Evolutionary conservation across 2,329 filamentous ascomycete genomes (phyloP).

Genomic region (Mollisia scopiformis): DNA sequence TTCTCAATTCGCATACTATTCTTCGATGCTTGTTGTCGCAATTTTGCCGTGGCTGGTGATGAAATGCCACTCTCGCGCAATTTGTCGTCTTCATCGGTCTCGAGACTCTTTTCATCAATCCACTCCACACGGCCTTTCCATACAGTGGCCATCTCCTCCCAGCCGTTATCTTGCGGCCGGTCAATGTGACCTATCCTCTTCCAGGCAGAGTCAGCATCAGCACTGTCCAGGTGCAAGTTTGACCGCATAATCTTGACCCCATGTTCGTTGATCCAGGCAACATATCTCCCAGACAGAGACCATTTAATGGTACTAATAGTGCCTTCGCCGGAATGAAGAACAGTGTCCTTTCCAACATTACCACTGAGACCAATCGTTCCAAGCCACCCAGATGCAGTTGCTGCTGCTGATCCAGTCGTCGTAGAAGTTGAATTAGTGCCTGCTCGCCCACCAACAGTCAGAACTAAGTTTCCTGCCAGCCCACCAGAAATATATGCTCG

Average conservation of each 20-base stretch:
- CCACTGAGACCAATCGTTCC: conserved; percentile 81
- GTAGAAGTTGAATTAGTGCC: conserved; percentile 84
- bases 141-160: conserved; percentile 95
- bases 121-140: conserved; percentile 94
- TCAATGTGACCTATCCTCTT: conserved; percentile 92
- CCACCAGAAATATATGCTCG: conserved; percentile 90
- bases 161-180: conserved; percentile 80
- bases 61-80: conserved; percentile 31
- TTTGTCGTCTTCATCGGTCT: conserved; percentile 65
- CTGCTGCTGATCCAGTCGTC: conserved; percentile 80
- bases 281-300: conserved; percentile 90
- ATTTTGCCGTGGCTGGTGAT: conserved; percentile 50
- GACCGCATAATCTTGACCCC: conserved; percentile 98
- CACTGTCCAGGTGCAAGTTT: conserved; percentile 76
- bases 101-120: conserved; percentile 85
- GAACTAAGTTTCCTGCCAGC: conserved; percentile 80
- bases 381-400: conserved; percentile 87
- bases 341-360: conserved; percentile 80
- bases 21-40: conserved; percentile 52
- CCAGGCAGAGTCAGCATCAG: conserved; percentile 84
- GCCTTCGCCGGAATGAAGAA: conserved; percentile 91
- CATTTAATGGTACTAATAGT: conserved; percentile 91
- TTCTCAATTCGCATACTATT: conserved; percentile 66
- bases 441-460: conserved; percentile 79
- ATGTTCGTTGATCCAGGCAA: conserved; percentile 94